These are phyloP conservation scores for Graphilbum fragrans DNA, from an alignment of 2,329 filamentous ascomycete genomes.

Conservation along the genomic window DNA sequence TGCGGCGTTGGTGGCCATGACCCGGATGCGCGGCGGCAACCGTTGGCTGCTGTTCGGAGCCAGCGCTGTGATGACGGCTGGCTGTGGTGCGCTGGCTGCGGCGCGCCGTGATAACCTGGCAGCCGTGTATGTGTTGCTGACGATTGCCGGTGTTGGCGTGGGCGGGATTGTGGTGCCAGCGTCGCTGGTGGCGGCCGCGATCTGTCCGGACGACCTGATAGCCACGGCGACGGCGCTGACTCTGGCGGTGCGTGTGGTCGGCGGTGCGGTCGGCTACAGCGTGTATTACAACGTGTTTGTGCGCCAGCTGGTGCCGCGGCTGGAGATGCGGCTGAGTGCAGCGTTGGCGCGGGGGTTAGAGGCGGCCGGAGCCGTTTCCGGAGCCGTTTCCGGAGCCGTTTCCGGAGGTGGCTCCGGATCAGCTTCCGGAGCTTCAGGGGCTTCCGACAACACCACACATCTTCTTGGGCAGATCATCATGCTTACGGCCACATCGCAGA, in stretches of 20 bases:
- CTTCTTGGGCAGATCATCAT: constrained; percentile 28
- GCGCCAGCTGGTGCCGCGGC: constrained; percentile 29
- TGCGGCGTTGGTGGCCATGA: constrained; percentile 44
- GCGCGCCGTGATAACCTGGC: constrained; percentile 38
- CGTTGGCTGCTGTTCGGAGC: constrained; percentile 46
- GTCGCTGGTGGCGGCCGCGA: constrained; percentile 56
- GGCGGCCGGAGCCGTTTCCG: constrained; percentile 28
- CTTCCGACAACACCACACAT: background rate
- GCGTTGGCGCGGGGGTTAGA: constrained; percentile 26
- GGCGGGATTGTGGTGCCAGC: constrained; percentile 57
- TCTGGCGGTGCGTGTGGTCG: constrained; percentile 56
- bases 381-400: background rate
- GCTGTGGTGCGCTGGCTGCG: constrained; percentile 40
- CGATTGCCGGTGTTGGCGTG: constrained; percentile 50
- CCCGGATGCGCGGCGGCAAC: constrained; percentile 44
- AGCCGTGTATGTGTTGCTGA: constrained; percentile 43
- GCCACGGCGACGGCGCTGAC: constrained; percentile 58
- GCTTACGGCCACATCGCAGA: constrained; percentile 38
- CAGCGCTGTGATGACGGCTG: constrained; percentile 53
- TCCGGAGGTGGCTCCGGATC: constrained; percentile 26
- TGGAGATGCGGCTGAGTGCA: constrained; percentile 34
- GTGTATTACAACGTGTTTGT: constrained; percentile 43
- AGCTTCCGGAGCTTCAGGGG: background rate
- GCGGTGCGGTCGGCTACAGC: constrained; percentile 53
- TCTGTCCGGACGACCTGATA: constrained; percentile 58